These are phyloP conservation scores for Colletotrichum cereale DNA, from an alignment of 2,329 filamentous ascomycete genomes.

Conservation along the genomic window DNA sequence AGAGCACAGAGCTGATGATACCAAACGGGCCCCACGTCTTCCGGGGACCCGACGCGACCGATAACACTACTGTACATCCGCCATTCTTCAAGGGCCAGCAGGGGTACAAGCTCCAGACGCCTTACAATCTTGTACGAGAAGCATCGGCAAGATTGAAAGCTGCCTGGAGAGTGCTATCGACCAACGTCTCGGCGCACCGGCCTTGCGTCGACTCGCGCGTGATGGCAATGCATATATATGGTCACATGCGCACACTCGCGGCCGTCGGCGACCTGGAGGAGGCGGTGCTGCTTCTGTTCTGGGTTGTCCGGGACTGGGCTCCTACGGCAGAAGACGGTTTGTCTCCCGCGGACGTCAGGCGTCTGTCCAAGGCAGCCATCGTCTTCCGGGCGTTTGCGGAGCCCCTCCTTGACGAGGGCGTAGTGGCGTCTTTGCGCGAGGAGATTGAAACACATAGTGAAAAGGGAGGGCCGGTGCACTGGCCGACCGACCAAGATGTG, in stretches of 20 bases:
- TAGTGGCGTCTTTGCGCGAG: constrained; percentile 48
- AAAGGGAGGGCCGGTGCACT: constrained; percentile 43
- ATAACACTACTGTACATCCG: background rate
- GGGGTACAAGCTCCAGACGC: background rate
- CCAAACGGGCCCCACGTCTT: background rate
- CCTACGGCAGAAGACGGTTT: constrained; percentile 52
- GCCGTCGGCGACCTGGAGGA: constrained; percentile 69
- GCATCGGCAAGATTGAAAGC: constrained; percentile 20
- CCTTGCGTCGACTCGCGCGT: constrained; percentile 17
- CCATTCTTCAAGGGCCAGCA: background rate
- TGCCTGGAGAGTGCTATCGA: constrained; percentile 23
- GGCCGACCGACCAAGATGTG: constrained; percentile 56
- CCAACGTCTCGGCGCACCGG: background rate
- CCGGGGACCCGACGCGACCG: background rate
- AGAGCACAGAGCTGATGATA: background rate
- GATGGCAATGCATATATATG: constrained; percentile 58
- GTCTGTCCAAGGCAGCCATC: constrained; percentile 55
- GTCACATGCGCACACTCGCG: constrained; percentile 74
- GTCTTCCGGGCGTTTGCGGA: constrained; percentile 63
- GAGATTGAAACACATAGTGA: constrained; percentile 44
- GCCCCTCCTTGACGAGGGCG: constrained; percentile 52
- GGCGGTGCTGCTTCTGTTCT: constrained; percentile 68
- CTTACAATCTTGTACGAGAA: background rate
- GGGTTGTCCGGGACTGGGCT: constrained; percentile 66
- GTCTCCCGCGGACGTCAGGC: constrained; percentile 44